Conservation (phyloP, 1,284 basidiomycete genomes). For the Trichosporon coremiiforme region DNA sequence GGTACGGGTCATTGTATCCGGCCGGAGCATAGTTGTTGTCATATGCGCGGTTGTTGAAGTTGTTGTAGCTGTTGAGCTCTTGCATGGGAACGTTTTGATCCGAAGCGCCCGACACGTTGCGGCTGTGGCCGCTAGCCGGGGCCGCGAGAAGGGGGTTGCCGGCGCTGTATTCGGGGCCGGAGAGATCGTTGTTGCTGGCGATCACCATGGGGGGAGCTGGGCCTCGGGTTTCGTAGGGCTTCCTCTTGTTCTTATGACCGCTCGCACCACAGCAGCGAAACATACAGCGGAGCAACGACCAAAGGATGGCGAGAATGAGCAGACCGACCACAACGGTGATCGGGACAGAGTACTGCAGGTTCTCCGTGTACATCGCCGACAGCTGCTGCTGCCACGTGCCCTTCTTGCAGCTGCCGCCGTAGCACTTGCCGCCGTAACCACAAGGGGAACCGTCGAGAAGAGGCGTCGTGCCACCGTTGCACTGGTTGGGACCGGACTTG, state of each 20-base stretch:
- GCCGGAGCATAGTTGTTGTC: not conserved
- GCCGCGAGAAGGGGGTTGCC: slow-evolving; percentile 5
- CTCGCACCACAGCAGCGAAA: slow-evolving; percentile 20
- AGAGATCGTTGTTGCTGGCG: slow-evolving; percentile 16
- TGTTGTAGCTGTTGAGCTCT: not conserved
- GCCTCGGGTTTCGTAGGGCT: slow-evolving; percentile 9
- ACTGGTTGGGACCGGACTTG: slow-evolving; percentile 62
- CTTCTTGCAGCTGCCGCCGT: slow-evolving; percentile 66
- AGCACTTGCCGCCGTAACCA: slow-evolving; percentile 74
- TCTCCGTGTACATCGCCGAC: slow-evolving; percentile 71
- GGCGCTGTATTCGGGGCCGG: slow-evolving; percentile 12
- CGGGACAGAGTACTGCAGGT: slow-evolving; percentile 78
- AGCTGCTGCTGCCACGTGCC: slow-evolving; percentile 67
- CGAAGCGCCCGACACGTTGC: slow-evolving; percentile 1
- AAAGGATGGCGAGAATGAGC: slow-evolving; percentile 50
- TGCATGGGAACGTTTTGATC: slow-evolving; percentile 14
- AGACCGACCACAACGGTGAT: slow-evolving; percentile 73
- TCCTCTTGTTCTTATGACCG: not conserved
- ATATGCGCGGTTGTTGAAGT: not conserved
- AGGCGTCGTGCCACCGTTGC: slow-evolving; percentile 72
- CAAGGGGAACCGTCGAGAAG: slow-evolving; percentile 85
- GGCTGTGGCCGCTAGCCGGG: not conserved
- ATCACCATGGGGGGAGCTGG: slow-evolving; percentile 3
- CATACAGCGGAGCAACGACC: slow-evolving; percentile 19
- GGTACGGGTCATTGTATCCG: slow-evolving; percentile 11